Percentiles rank a stretch among this genome's conserved stretches.
These are phyloP conservation scores for Dalbergia cultrata DNA, from an alignment of 306 rosid species.

Conservation along the genomic window DNA sequence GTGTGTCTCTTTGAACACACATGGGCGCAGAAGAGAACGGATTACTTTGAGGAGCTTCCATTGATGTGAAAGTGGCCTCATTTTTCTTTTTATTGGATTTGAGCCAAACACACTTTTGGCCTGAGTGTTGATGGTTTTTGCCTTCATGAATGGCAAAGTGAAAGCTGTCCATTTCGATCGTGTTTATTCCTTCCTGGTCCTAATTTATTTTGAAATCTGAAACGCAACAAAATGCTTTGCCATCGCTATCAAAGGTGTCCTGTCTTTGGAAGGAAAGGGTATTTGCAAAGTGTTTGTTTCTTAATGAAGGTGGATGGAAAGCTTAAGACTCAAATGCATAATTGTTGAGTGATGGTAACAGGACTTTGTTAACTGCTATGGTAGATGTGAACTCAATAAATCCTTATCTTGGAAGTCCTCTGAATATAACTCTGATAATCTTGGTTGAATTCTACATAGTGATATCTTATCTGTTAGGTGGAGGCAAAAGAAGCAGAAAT, in stretches of 20 bases:
- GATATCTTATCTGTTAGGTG: no score
- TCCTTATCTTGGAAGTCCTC: neutral
- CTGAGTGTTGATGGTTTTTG: constrained; percentile 27
- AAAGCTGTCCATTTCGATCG: constrained; percentile 39
- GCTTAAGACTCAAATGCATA: neutral
- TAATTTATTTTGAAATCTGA: constrained; percentile 24
- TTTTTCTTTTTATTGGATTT: constrained; percentile 35
- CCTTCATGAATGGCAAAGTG: constrained; percentile 44
- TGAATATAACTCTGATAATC: no score
- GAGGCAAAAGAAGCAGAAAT: no score
- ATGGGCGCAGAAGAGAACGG: constrained; percentile 37
- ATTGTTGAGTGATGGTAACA: neutral
- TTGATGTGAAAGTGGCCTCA: constrained; percentile 47
- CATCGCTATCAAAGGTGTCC: constrained; percentile 2
- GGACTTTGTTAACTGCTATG: neutral
- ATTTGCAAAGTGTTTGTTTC: no score
- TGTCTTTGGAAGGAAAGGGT: neutral
- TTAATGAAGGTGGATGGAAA: neutral
- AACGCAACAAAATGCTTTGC: constrained; percentile 16
- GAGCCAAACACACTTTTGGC: constrained; percentile 34
- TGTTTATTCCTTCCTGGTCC: constrained; percentile 40
- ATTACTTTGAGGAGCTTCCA: constrained; percentile 37
- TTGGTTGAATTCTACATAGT: neutral
- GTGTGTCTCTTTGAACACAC: constrained; percentile 50
- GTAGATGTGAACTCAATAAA: neutral